phyloP scores from a whole-genome alignment of 768 basidiomycete species.

The Trametes cubensis region DNA sequence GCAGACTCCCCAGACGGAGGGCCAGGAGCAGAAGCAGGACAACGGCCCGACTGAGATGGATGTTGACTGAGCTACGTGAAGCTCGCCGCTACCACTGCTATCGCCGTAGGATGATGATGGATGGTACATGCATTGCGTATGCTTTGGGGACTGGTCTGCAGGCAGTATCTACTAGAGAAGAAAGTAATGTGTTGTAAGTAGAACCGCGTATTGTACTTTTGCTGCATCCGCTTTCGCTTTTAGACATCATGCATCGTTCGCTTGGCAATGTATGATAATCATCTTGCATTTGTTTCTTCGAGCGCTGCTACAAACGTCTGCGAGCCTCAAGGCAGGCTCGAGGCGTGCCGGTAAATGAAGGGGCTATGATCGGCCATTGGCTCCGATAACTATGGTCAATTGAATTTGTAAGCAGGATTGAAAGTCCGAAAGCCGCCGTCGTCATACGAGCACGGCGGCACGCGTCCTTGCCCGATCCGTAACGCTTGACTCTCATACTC shows the following conservation, averaged over 20 bases:
- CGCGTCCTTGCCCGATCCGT: conserved; percentile 21
- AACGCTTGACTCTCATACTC: conserved; percentile 9
- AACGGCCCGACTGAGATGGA: conserved; percentile 80
- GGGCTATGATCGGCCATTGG: not conserved
- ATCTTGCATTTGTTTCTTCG: no score
- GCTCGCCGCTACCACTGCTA: not conserved
- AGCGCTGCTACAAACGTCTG: not conserved
- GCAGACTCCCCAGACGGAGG: conserved; percentile 49
- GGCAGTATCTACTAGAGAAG: conserved; percentile 24
- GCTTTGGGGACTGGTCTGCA: conserved; percentile 8
- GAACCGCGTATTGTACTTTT: conserved; percentile 27
- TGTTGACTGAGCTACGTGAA: conserved; percentile 57
- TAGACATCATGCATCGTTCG: not conserved
- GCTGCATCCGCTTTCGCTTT: conserved; percentile 2
- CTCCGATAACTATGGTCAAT: not conserved
- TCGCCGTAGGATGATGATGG: not conserved
- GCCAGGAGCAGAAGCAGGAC: conserved; percentile 36
- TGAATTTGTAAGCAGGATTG: conserved; percentile 3
- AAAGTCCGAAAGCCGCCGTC: conserved; percentile 12
- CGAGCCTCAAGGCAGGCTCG: not conserved
- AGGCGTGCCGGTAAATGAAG: not conserved
- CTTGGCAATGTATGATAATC: not conserved
- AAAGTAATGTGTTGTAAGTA: conserved; percentile 27
- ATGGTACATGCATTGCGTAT: not conserved
- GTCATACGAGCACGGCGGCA: conserved; percentile 9